Percentiles rank a stretch among this genome's conserved stretches.
Evolutionary conservation across 495 filamentous ascomycete species (phyloP).

Genomic region (Echria macrotheca): DNA sequence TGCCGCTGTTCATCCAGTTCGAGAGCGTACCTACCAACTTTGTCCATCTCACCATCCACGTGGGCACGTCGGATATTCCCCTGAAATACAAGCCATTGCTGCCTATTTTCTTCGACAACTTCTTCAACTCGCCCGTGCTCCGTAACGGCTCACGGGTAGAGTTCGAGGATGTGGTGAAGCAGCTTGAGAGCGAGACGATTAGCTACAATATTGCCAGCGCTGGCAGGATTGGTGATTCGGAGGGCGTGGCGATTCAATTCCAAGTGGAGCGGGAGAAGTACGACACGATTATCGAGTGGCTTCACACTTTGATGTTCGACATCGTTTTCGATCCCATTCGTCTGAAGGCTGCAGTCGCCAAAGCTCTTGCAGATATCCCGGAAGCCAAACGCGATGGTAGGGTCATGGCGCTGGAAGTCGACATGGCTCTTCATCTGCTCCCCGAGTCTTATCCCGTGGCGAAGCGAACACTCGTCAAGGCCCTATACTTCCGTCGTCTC

Average conservation of each 20-base stretch:
- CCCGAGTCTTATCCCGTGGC: slow-evolving; percentile 69
- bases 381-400: slow-evolving; percentile 87
- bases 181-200: slow-evolving; percentile 86
- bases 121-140: slow-evolving; percentile 85
- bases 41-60: slow-evolving; percentile 69
- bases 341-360: slow-evolving; percentile 75
- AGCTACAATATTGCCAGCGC: slow-evolving; percentile 67
- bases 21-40: slow-evolving; percentile 90
- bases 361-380: slow-evolving; percentile 87
- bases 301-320: slow-evolving; percentile 79
- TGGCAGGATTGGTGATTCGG: slow-evolving; percentile 63
- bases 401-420: slow-evolving; percentile 68
- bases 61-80: slow-evolving; percentile 71
- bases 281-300: slow-evolving; percentile 72
- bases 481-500: slow-evolving; percentile 80
- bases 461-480: slow-evolving; percentile 77
- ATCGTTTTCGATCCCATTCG: slow-evolving; percentile 78
- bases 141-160: slow-evolving; percentile 71
- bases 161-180: slow-evolving; percentile 86
- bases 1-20: slow-evolving; percentile 92
- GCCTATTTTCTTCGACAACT: slow-evolving; percentile 78
- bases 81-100: slow-evolving; percentile 74
- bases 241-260: slow-evolving; percentile 74
- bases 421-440: slow-evolving; percentile 71
- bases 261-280: slow-evolving; percentile 88